Conservation (phyloP, 164 flowering plant genomes). For the Litsea cubeba region DNA sequence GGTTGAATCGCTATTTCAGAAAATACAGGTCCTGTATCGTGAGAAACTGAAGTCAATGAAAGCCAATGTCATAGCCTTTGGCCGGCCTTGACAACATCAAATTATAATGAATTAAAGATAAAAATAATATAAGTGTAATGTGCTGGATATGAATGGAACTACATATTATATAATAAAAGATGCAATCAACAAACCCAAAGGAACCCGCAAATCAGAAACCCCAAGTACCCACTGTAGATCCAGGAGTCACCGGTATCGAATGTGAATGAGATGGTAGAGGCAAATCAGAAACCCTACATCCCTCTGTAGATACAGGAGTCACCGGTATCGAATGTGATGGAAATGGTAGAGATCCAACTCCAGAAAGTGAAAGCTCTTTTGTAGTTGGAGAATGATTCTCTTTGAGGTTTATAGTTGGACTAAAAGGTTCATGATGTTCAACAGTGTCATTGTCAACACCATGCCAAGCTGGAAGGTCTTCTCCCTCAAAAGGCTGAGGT, state of each 20-base stretch:
- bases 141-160: background rate
- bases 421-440: conserved; percentile 20
- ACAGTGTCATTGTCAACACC: conserved; percentile 6
- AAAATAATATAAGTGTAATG: background rate
- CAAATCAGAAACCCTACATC: background rate
- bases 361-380: conserved; percentile 29
- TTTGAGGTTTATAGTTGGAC: conserved; percentile 27
- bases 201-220: conserved; percentile 17
- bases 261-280: conserved; percentile 25
- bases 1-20: conserved; percentile 40
- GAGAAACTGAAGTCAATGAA: conserved; percentile 4
- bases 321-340: conserved; percentile 23
- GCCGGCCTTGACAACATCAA: background rate
- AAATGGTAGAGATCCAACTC: conserved; percentile 26
- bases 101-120: background rate
- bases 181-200: conserved; percentile 38
- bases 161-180: conserved; percentile 1
- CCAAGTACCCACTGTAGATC: conserved; percentile 23
- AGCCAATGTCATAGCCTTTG: background rate
- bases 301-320: conserved; percentile 26
- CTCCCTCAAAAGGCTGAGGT: conserved; percentile 27
- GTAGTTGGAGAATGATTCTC: conserved; percentile 33
- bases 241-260: conserved; percentile 25
- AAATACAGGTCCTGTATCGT: conserved; percentile 32
- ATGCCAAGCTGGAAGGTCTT: conserved; percentile 17